Percentiles rank a stretch among this genome's conserved stretches.
Evolutionary conservation across 768 basidiomycete species (phyloP).

Genomic region (Ramaria rubella): DNA sequence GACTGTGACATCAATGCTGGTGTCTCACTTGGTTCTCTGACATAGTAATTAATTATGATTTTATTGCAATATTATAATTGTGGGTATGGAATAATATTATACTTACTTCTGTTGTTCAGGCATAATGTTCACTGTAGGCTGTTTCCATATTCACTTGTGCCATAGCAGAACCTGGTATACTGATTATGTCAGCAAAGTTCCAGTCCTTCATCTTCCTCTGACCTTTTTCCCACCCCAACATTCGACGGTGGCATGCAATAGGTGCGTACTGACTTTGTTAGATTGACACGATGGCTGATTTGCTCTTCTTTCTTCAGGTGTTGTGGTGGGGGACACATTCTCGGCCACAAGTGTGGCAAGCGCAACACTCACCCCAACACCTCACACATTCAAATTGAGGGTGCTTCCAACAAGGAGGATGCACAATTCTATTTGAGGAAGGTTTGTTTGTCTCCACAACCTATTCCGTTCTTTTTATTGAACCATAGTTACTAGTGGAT

Average conservation of each 20-base stretch:
- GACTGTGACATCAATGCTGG: no score
- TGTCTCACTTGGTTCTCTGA: no score
- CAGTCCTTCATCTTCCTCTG: no score
- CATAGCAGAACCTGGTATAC: no score
- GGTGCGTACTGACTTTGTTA: slow-evolving; percentile 2
- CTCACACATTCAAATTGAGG: slow-evolving; percentile 94
- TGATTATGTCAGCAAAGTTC: no score
- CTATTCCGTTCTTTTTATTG: background rate
- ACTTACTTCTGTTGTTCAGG: no score
- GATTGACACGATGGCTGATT: slow-evolving; percentile 7
- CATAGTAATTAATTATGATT: no score
- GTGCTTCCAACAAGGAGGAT: slow-evolving; percentile 87
- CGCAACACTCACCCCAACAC: slow-evolving; percentile 95
- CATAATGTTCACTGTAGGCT: no score
- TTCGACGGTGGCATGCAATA: background rate
- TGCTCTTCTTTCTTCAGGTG: slow-evolving; percentile 48
- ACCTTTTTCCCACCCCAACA: no score
- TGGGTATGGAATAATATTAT: no score
- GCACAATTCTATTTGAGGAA: slow-evolving; percentile 98
- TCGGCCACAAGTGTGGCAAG: slow-evolving; percentile 98
- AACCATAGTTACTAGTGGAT: slow-evolving; percentile 61
- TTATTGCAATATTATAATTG: no score
- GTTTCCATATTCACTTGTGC: no score
- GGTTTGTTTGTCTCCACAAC: slow-evolving; percentile 42
- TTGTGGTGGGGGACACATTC: slow-evolving; percentile 92